Percentiles rank a stretch among this genome's conserved stretches.
Conservation (phyloP, 768 basidiomycete genomes). For the Epithele typhae region DNA sequence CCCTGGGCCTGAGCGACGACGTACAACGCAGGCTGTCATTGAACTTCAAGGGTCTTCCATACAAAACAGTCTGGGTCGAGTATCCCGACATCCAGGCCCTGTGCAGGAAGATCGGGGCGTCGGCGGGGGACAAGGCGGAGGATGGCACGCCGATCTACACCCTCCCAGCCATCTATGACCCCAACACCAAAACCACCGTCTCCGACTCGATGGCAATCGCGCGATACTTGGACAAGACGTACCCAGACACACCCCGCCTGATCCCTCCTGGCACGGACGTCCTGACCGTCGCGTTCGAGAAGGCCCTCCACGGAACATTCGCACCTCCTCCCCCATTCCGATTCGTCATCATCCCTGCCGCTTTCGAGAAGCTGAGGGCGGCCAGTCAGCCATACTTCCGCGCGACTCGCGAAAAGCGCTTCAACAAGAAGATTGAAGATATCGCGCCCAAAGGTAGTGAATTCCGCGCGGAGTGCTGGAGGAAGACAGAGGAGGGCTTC, state of each 20-base stretch:
- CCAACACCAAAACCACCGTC: slow-evolving; percentile 15
- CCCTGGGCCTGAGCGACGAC: not conserved
- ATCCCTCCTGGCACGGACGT: too few relatives aligned
- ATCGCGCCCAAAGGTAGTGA: slow-evolving; percentile 18
- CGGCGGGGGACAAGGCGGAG: slow-evolving; percentile 28
- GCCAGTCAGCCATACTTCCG: slow-evolving; percentile 27
- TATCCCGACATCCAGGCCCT: slow-evolving; percentile 41
- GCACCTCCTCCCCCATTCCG: not conserved
- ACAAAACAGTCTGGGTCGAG: slow-evolving; percentile 48
- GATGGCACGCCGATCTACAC: slow-evolving; percentile 21
- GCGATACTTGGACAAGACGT: slow-evolving; percentile 24
- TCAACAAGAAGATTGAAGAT: slow-evolving; percentile 33
- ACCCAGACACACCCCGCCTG: too few relatives aligned
- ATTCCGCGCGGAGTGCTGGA: slow-evolving; percentile 26
- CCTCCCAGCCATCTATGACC: slow-evolving; percentile 27
- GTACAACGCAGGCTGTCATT: slow-evolving; percentile 31
- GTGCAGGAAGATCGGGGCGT: slow-evolving; percentile 32
- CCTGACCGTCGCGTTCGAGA: too few relatives aligned
- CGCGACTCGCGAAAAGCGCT: slow-evolving; percentile 27
- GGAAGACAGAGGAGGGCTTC: slow-evolving; percentile 23
- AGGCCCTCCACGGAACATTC: slow-evolving; percentile 10
- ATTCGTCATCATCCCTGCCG: slow-evolving; percentile 14
- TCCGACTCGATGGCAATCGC: slow-evolving; percentile 28
- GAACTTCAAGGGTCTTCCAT: slow-evolving; percentile 37
- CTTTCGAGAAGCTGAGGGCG: not conserved